Base-by-base conservation (phyloP, 805 yeast species). In the Candida manassasensis region DNA sequence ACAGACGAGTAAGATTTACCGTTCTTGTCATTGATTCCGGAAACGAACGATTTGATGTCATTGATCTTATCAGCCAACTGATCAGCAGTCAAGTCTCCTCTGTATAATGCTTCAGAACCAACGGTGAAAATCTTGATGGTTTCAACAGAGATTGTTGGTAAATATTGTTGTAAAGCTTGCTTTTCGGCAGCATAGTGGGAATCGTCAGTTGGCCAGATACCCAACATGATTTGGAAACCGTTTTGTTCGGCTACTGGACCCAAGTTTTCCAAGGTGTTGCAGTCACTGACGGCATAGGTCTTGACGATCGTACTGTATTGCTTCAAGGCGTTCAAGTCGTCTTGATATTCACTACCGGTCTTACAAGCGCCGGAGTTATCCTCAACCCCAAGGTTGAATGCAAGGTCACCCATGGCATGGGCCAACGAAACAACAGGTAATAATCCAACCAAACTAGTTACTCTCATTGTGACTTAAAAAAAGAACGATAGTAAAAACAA, bases 41-140 rank as follows among this genome's bases (percentile, higher is more conserved):
- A 55, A 39, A 90, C 56, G 29, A 81, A 67, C 30, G 59, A 55
- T 67, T 79, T 84, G 59, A 89, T 60, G 32, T 74, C 75, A 40
- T 59, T 45, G 54, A 90, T 88, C 51, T 71, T 71, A 46, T 56
- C 61, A 33, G 96, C 94, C 55, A 90, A 77, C 37, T 75, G 76
- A 21, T 69, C 50, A 29, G 95, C 88, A 34, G 89, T 72, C 65
- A 89, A 46, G 59, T 90, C 97, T 26, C 61, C 78, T 73, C 97
- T 86, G 77, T 90, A 90, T 46, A 90, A 73, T 40, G 96, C 90
- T 73, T 90, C 97, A 17, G 97, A 88, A 47, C 97, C 97, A 47
- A 90, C 97, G 35, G 86, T 71, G 65, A 90, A 70, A 31, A 80
- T 85, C 51, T 79, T 76, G 52, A 90, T 73, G 44, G 86, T 76